Base-by-base conservation (phyloP, 1,284 basidiomycete species). In the Moniliella sp. region DNA sequence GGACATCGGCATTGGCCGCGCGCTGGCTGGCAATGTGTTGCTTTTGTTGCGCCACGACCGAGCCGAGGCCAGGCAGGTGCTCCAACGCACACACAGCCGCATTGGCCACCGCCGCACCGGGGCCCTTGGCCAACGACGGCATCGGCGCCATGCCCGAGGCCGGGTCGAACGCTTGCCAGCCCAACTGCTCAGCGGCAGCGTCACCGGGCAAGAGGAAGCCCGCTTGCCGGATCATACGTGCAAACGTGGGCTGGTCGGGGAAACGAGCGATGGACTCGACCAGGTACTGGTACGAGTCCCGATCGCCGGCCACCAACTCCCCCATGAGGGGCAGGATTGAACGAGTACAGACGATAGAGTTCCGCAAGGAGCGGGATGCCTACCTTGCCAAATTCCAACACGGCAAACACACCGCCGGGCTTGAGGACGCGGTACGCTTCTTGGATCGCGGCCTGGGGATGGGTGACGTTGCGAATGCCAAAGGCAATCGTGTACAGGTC, bases 401-500 rank as follows among this genome's bases (percentile, higher is more conserved):
- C 91, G 12, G 82, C 80, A 61, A 99, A 91, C 4, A 74, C 78
- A 33, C 84, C 91, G 45, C 91, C 91, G 0, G 88, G 88, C 62
- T 91, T 94, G 33, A 99, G 70, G 8, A 97, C 84, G 12, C 91
- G 73, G 61, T 91, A 68, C 3, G 91, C 91, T 61, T 94, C 84
- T 39, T 69, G 68, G 27, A 99, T 67, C 11, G 86, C 91, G 15
- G 73, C 74, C 7, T 80, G 76, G 42, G 94, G 73, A 34, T 81
- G 81, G 5, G 91, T 99, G 67, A 82, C 91, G 61, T 99, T 99
- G 32, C 91, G 72, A 47, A 97, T 97, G 18, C 91, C 88, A 57
- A 99, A 99, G 0, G 91, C 84, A 56, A 99, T 94, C 14, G 91
- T 99, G 66, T 93, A 99, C 11, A 94, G 66, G 63, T 99, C 86